Conservation (phyloP, 345 rosid genomes). For the Hibiscus trionum region DNA sequence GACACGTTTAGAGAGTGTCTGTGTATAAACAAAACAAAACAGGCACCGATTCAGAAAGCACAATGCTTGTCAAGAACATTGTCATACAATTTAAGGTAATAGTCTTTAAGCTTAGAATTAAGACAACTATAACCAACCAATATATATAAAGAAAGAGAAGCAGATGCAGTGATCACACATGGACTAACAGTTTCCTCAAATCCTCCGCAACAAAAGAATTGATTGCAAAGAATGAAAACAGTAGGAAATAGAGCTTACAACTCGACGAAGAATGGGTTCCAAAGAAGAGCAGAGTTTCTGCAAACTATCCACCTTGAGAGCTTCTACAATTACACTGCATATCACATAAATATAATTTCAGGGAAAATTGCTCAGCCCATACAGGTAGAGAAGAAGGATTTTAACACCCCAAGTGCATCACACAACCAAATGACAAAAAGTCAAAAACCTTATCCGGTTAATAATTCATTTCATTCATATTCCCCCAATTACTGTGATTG, state of each 20-base stretch:
- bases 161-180: background rate
- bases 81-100: background rate
- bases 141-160: background rate
- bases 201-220: background rate
- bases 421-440: background rate
- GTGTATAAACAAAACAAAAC: too few relatives aligned
- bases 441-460: background rate
- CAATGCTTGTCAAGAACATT: background rate
- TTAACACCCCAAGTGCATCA: background rate
- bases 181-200: background rate
- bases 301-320: constrained; percentile 89
- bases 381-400: background rate
- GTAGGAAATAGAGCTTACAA: constrained; percentile 46
- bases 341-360: background rate
- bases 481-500: background rate
- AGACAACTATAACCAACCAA: background rate
- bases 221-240: background rate
- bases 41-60: background rate
- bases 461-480: background rate
- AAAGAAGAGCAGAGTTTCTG: constrained; percentile 96
- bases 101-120: background rate
- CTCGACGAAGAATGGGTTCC: constrained; percentile 96
- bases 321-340: constrained; percentile 88
- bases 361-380: background rate
- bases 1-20: too few relatives aligned